Evolutionary conservation across 164 flowering plant species (phyloP), one percentile per base, ranked within the genome.

Genomic region (Vitis cinerea): DNA sequence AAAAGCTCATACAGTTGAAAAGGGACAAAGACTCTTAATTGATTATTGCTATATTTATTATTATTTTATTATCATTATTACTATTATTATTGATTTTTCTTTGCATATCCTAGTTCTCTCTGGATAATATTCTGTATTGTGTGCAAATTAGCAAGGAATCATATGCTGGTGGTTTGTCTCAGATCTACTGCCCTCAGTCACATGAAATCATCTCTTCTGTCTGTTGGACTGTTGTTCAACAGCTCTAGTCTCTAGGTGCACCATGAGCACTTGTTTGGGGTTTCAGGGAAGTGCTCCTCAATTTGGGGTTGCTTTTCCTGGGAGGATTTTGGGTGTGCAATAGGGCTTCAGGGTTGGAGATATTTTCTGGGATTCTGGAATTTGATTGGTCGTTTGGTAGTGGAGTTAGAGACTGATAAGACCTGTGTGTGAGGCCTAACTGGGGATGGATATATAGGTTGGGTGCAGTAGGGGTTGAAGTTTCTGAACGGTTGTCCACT

Each of bases 111-210:
- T 23, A 8, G 19, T 9, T 69, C 56, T 23, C 55, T 48, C 27
- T 29, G 13, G 65, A 69, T 69, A 30, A 31, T 29, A 48, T 64
- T 58, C 48, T 63, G 71, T 66, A 75, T 54, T 65, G 10, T 54
- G 58, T 66, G 44, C 44, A 37, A 37, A 54, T 66, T 70, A 61
- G 52, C 51, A 48, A 16, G 55, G 65, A 69, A 63, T 60, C 50
- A 8, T 31, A 37, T 49, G 50, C 9, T 67, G 31, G 51, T 61
- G 56, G 49, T 15, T 3, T 51, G 53, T 68, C 44, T 64, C 56
- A 49, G 67, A 70, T 70, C 74, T 60, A 17, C 27, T 8, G 44
- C 19, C 10, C n/a, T 53, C 2, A 27, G 12, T 56, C 54, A 50
- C 51, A 23, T 64, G 50, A 70, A 60, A 48, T 57, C 65, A 57